Percentiles rank a stretch among this genome's conserved stretches.
These are phyloP conservation scores for Nicotiana rustica DNA, from an alignment of 305 asterid genomes.

Conservation along the genomic window DNA sequence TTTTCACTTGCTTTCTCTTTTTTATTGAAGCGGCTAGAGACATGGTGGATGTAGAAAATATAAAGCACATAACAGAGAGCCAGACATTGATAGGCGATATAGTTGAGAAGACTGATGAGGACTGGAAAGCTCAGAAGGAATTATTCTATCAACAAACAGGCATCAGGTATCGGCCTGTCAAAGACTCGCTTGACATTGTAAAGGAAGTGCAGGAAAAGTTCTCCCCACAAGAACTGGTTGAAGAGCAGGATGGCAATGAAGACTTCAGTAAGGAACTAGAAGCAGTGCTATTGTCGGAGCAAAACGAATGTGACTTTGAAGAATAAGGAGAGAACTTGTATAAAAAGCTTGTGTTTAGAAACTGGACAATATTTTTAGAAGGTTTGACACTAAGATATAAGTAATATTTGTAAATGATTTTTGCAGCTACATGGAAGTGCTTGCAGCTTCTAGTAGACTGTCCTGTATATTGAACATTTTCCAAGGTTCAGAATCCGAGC, in stretches of 20 bases:
- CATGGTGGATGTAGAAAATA: constrained; percentile 58
- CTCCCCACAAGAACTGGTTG: constrained; percentile 30
- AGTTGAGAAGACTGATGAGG: constrained; percentile 60
- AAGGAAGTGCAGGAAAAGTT: constrained; percentile 37
- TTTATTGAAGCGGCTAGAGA: constrained; percentile 59
- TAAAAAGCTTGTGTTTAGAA: background rate
- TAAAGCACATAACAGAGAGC: constrained; percentile 72
- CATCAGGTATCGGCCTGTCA: constrained; percentile 24
- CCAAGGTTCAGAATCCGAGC: background rate
- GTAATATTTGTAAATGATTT: background rate
- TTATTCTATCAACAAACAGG: constrained; percentile 62
- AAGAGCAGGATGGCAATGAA: constrained; percentile 41
- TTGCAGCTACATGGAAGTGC: background rate
- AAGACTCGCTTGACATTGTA: background rate
- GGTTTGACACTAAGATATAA: background rate
- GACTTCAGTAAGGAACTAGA: constrained; percentile 68
- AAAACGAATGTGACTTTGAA: constrained; percentile 44
- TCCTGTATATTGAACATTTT: background rate
- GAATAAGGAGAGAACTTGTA: constrained; percentile 32
- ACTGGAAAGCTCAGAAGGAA: constrained; percentile 71
- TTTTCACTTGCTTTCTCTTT: background rate
- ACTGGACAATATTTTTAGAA: background rate
- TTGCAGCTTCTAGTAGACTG: background rate
- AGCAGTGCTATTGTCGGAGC: constrained; percentile 47
- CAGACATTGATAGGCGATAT: constrained; percentile 64